Evolutionary conservation across 345 rosid genomes (phyloP).

Genomic region (Carallia pectinifolia): DNA sequence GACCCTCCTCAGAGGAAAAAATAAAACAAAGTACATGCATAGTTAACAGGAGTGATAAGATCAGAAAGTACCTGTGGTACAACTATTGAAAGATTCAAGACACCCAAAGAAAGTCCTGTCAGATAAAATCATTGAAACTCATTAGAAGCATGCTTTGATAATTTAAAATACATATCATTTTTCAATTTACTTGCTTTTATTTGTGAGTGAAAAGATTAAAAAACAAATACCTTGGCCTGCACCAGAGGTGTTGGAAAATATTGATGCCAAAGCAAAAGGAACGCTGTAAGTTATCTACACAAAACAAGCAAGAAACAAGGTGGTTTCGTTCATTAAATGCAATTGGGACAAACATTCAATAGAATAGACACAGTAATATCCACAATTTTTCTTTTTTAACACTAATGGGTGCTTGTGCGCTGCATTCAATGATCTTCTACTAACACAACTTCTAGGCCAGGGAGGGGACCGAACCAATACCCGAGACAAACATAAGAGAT

Average conservation of each 20-base stretch:
- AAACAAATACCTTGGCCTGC: slow-evolving; percentile 76
- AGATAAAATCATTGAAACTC: background rate
- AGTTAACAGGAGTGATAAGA: background rate
- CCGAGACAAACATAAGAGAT: too few species aligned
- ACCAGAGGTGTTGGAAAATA: slow-evolving; percentile 49
- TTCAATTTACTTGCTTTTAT: background rate
- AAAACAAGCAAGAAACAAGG: background rate
- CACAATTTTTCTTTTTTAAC: too few species aligned
- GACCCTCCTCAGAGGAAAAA: too few species aligned
- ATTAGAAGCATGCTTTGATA: background rate
- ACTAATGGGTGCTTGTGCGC: too few species aligned
- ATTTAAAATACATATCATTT: too few species aligned
- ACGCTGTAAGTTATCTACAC: slow-evolving; percentile 75
- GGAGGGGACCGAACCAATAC: too few species aligned
- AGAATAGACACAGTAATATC: too few species aligned
- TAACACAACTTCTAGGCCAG: too few species aligned
- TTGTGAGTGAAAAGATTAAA: background rate
- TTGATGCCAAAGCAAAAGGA: slow-evolving; percentile 93
- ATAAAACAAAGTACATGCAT: too few species aligned
- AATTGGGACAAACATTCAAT: too few species aligned
- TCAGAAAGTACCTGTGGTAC: slow-evolving; percentile 59
- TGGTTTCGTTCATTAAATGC: too few species aligned
- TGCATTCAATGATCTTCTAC: too few species aligned
- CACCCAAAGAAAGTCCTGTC: slow-evolving; percentile 79
- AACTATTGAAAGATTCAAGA: slow-evolving; percentile 74